Evolutionary conservation across 768 basidiomycete species (phyloP).

Genomic region (Tubosaeta sp.): DNA sequence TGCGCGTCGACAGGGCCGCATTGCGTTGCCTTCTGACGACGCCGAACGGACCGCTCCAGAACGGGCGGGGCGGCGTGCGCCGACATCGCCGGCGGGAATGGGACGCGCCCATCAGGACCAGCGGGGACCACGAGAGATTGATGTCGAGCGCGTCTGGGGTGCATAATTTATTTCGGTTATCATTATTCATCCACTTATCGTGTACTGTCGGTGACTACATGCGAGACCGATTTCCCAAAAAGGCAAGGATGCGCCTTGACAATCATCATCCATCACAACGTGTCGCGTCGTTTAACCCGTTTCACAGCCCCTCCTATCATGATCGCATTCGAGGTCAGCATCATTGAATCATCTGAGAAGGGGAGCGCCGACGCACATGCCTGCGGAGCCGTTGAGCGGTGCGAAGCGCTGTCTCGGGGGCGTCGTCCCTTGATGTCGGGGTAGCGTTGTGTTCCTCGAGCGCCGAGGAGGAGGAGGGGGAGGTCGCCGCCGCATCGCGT

Average conservation of each 20-base stretch:
- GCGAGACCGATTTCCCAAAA: not conserved
- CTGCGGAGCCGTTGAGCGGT: no score
- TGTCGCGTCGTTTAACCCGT: not conserved
- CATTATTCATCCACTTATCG: no score
- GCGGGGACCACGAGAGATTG: constrained; percentile 37
- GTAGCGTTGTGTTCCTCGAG: no score
- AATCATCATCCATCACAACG: not conserved
- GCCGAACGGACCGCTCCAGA: constrained; percentile 7
- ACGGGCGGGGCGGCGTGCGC: not conserved
- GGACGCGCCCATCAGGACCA: not conserved
- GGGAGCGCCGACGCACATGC: no score
- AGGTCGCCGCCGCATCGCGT: not conserved
- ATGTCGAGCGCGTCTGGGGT: constrained; percentile 39
- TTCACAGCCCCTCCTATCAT: constrained; percentile 5
- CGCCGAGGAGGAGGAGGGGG: no score
- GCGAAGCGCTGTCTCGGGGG: no score
- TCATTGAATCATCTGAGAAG: not conserved
- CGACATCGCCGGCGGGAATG: not conserved
- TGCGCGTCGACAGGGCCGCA: constrained; percentile 27
- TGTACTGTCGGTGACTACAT: not conserved
- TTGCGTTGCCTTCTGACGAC: constrained; percentile 43
- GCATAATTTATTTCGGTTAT: constrained; percentile 6
- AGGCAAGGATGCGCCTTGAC: constrained; percentile 1
- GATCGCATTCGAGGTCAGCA: constrained; percentile 1
- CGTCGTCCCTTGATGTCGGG: no score